Percentiles rank a stretch among this genome's conserved stretches.
Conservation (phyloP, 2,329 filamentous ascomycete genomes). For the Trichoderma oligosporum region DNA sequence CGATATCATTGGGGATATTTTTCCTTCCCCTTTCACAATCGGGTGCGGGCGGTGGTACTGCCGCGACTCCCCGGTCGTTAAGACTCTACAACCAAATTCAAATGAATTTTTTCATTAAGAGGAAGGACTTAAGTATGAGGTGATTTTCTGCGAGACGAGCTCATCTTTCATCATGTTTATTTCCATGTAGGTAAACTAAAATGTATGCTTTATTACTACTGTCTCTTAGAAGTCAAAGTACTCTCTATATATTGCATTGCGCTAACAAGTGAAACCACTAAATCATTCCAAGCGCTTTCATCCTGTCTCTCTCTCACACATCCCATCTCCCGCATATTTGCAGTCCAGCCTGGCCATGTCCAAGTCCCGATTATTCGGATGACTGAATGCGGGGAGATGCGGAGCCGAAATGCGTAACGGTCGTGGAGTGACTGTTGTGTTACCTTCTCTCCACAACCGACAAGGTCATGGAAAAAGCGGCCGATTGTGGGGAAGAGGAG, state of each 20-base stretch:
- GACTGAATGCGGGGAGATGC: conserved; percentile 18
- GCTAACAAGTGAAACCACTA: too few species aligned
- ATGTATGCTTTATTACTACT: neutral
- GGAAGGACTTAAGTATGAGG: neutral
- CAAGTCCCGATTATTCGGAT: conserved; percentile 12
- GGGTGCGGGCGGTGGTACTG: neutral
- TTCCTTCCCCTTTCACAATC: neutral
- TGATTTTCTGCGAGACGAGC: neutral
- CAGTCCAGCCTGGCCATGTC: neutral
- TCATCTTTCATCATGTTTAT: too few species aligned
- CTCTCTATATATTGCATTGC: too few species aligned
- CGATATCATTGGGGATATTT: neutral
- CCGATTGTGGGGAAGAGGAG: conserved; percentile 14
- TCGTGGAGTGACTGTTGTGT: neutral
- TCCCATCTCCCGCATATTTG: neutral
- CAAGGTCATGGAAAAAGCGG: neutral
- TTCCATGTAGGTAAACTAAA: too few species aligned
- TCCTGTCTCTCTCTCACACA: too few species aligned
- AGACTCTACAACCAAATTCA: too few species aligned
- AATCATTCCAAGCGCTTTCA: too few species aligned
- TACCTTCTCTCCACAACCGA: conserved; percentile 9
- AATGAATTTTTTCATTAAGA: too few species aligned
- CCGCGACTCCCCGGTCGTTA: conserved; percentile 15
- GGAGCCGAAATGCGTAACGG: conserved; percentile 12
- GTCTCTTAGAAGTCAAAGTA: too few species aligned